Percentiles rank a stretch among this genome's conserved stretches.
Evolutionary conservation across 2,329 filamentous ascomycete species (phyloP).

Genomic region (Verticillium zaregamsianum): DNA sequence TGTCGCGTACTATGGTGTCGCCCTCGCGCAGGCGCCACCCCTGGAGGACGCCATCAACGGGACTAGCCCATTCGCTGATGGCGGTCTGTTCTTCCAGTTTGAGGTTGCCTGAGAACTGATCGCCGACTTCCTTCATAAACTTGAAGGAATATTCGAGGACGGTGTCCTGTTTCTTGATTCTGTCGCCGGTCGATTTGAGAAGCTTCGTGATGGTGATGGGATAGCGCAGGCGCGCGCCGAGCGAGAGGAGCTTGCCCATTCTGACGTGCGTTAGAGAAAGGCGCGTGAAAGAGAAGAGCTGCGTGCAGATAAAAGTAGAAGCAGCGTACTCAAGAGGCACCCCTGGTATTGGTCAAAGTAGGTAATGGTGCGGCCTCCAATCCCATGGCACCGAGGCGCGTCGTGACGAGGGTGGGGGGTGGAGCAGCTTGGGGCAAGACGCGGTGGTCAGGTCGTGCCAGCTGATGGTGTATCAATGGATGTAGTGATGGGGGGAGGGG

Average conservation of each 20-base stretch:
- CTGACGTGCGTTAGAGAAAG: conserved; percentile 3
- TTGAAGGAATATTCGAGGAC: conserved; percentile 86
- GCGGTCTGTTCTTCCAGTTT: conserved; percentile 67
- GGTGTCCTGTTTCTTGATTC: conserved; percentile 69
- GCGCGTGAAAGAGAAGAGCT: not conserved
- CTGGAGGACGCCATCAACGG: conserved; percentile 73
- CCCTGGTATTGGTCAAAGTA: conserved; percentile 7
- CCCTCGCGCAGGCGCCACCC: conserved; percentile 72
- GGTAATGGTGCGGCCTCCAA: conserved; percentile 8
- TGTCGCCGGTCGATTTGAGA: conserved; percentile 70
- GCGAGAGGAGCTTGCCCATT: conserved; percentile 43
- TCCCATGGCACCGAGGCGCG: conserved; percentile 13
- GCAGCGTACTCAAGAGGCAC: conserved; percentile 11
- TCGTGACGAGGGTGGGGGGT: not conserved
- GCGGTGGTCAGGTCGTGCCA: not conserved
- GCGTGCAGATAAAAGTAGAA: not conserved
- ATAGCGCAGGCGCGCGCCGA: conserved; percentile 71
- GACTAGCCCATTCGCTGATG: conserved; percentile 74
- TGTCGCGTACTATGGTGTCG: conserved; percentile 56
- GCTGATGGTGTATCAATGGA: not conserved
- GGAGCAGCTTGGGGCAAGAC: not conserved
- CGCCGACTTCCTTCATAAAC: conserved; percentile 71
- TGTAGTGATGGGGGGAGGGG: not conserved
- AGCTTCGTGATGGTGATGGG: conserved; percentile 89
- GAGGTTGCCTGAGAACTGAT: conserved; percentile 55